Conservation (phyloP, 805 yeast genomes). For the Candida lessepsii region DNA sequence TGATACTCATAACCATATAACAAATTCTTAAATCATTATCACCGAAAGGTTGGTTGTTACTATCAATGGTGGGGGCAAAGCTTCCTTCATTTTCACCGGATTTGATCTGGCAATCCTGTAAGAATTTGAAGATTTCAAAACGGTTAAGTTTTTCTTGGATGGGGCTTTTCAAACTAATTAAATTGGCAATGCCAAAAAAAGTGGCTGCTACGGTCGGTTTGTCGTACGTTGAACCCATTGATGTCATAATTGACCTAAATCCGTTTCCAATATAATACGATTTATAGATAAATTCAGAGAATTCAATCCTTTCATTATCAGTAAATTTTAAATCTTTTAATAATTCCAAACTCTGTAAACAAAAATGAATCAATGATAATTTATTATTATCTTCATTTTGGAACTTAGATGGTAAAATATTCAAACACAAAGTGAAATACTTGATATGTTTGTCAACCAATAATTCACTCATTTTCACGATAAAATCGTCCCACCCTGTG, state of each 20-base stretch:
- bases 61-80: constrained; percentile 32
- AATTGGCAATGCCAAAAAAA: constrained; percentile 63
- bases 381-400: constrained; percentile 69
- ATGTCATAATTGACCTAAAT: constrained; percentile 56
- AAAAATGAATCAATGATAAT: constrained; percentile 68
- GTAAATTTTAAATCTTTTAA: constrained; percentile 20
- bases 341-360: constrained; percentile 59
- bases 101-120: constrained; percentile 55
- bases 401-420: constrained; percentile 51
- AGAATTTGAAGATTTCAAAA: constrained; percentile 54
- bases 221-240: constrained; percentile 41
- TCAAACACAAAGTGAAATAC: constrained; percentile 52
- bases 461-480: constrained; percentile 7
- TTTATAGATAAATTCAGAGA: constrained; percentile 44
- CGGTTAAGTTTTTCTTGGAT: constrained; percentile 30
- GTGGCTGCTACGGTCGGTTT: constrained; percentile 72
- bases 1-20: constrained; percentile 68
- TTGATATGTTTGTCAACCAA: constrained; percentile 34
- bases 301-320: constrained; percentile 16
- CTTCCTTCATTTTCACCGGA: constrained; percentile 32
- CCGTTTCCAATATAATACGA: constrained; percentile 43
- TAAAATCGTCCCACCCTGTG: constrained; percentile 1
- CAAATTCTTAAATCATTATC: constrained; percentile 73
- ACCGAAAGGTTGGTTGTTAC: constrained; percentile 41
- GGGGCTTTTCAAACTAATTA: constrained; percentile 51